These are phyloP conservation scores for Pichia cabralensis DNA, from an alignment of 805 yeast species.

Conservation along the genomic window DNA sequence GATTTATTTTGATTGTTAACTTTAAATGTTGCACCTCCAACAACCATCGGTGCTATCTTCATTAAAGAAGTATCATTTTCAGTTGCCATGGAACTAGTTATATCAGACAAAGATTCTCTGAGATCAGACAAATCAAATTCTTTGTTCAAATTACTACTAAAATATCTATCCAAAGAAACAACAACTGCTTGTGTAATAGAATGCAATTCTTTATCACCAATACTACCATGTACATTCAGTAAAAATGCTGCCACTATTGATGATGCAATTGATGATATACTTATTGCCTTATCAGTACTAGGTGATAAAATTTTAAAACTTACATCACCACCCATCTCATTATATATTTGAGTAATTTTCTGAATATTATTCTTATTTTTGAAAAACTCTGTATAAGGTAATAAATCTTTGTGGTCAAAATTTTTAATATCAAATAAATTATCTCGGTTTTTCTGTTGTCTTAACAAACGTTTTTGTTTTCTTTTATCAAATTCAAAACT, in stretches of 20 bases:
- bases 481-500: slow-evolving; percentile 62
- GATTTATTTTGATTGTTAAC: slow-evolving; percentile 4
- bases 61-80: slow-evolving; percentile 1
- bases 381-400: slow-evolving; percentile 6
- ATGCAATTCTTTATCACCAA: slow-evolving; percentile 12
- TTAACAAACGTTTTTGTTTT: slow-evolving; percentile 46
- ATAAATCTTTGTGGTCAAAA: slow-evolving; percentile 4
- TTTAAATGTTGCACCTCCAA: slow-evolving; percentile 4
- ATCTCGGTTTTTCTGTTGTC: slow-evolving; percentile 26
- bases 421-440: slow-evolving; percentile 7
- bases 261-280: slow-evolving; percentile 19
- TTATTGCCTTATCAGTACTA: slow-evolving; percentile 16
- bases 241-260: slow-evolving; percentile 19
- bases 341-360: slow-evolving; percentile 18
- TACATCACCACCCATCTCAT: slow-evolving; percentile 27
- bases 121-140: too few relatives aligned
- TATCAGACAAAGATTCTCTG: too few relatives aligned
- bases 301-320: slow-evolving; percentile 8
- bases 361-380: slow-evolving; percentile 5
- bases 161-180: slow-evolving; percentile 15
- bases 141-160: slow-evolving; percentile 1
- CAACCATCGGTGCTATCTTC: slow-evolving; percentile 2
- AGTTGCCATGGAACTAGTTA: too few relatives aligned
- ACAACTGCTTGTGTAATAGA: slow-evolving; percentile 24
- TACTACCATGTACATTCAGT: slow-evolving; percentile 4